Percentiles rank a stretch among this genome's conserved stretches.
Evolutionary conservation across 192 early-diverging fungal species (phyloP).

Genomic region (Dimargaris verticillata): DNA sequence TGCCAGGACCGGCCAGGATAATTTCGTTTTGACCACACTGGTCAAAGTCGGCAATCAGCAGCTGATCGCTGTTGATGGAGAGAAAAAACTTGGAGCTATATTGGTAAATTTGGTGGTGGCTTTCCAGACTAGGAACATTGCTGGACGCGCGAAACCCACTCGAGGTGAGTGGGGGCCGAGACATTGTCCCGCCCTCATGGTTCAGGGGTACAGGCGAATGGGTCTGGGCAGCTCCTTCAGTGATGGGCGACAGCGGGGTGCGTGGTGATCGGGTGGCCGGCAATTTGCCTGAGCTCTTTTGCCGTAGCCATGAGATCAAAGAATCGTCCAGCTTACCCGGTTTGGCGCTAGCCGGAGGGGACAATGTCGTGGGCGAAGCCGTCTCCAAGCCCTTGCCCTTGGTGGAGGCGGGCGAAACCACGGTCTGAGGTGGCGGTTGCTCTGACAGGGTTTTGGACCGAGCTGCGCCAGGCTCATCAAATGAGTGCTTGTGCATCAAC

Average conservation of each 20-base stretch:
- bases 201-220: no score
- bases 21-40: slow-evolving; percentile 31
- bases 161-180: no score
- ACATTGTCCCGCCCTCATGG: no score
- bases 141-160: no score
- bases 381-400: no score
- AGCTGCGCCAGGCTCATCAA: no score
- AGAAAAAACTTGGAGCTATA: slow-evolving; percentile 20
- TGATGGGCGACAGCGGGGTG: slow-evolving; percentile 9
- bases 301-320: background rate
- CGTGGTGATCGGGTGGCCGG: slow-evolving; percentile 4
- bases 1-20: slow-evolving; percentile 30
- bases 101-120: slow-evolving; percentile 1
- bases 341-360: background rate
- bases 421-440: no score
- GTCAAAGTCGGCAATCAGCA: slow-evolving; percentile 27
- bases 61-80: slow-evolving; percentile 30
- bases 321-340: background rate
- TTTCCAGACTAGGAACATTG: background rate
- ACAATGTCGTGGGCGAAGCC: background rate
- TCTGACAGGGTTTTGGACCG: no score
- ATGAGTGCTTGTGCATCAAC: no score
- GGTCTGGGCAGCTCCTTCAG: background rate
- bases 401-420: no score
- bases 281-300: background rate